Conservation (phyloP, 2,329 filamentous ascomycete species). For the Venturia nashicola region DNA sequence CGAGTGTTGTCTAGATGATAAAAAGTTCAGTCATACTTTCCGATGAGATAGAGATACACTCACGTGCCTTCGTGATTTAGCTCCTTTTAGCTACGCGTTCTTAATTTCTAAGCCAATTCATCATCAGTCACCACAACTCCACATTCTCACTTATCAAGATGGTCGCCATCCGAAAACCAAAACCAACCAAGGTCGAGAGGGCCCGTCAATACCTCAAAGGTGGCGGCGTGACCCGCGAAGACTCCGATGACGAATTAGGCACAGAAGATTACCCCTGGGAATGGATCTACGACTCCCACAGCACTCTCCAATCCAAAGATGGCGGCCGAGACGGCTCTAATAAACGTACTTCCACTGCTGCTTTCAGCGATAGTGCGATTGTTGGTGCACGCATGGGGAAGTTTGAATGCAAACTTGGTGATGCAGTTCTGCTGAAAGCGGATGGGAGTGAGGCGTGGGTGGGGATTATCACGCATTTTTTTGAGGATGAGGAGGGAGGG, state of each 20-base stretch:
- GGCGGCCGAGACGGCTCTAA: constrained; percentile 2
- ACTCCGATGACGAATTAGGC: constrained; percentile 76
- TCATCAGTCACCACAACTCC: neutral
- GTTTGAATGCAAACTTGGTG: constrained; percentile 71
- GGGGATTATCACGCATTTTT: constrained; percentile 74
- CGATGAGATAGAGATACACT: neutral
- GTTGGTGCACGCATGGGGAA: constrained; percentile 70
- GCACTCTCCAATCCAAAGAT: constrained; percentile 6
- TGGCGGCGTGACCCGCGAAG: constrained; percentile 56
- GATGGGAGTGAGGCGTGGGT: constrained; percentile 89
- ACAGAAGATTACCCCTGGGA: constrained; percentile 38
- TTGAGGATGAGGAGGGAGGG: constrained; percentile 59
- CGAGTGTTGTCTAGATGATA: no score
- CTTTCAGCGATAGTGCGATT: constrained; percentile 38
- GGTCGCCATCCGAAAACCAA: neutral
- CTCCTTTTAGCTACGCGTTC: neutral
- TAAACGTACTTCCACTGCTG: constrained; percentile 18
- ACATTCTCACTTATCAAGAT: neutral
- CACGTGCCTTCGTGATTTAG: neutral
- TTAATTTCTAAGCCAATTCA: neutral
- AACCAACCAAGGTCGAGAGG: constrained; percentile 28
- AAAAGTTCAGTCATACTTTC: no score
- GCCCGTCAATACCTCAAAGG: constrained; percentile 40
- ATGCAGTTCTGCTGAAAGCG: constrained; percentile 76
- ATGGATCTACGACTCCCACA: constrained; percentile 40